phyloP scores from a whole-genome alignment of 441 rosid genomes.

The Mallotus repandus region DNA sequence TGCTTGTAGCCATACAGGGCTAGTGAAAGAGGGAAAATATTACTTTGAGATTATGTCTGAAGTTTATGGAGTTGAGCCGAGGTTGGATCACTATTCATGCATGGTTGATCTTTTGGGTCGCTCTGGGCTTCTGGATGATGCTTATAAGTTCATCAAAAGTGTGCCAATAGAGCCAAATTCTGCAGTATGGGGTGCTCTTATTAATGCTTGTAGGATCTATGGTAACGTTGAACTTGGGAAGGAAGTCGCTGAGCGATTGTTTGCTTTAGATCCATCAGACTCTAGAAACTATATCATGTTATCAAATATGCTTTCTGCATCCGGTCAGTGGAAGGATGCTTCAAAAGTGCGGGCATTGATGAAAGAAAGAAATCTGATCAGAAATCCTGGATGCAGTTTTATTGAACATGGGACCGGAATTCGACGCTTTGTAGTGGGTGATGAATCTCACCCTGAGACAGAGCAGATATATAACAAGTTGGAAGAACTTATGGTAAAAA shows the following conservation, averaged over 20 bases:
- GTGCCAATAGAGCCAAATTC: slow-evolving; percentile 67
- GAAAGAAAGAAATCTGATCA: slow-evolving; percentile 67
- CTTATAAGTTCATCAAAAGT: slow-evolving; percentile 48
- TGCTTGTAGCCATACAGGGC: slow-evolving; percentile 76
- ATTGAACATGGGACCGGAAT: slow-evolving; percentile 61
- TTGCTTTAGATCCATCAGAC: slow-evolving; percentile 63
- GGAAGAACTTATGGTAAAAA: slow-evolving; percentile 40
- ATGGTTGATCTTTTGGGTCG: slow-evolving; percentile 75
- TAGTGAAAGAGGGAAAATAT: slow-evolving; percentile 53
- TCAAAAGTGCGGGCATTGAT: slow-evolving; percentile 64
- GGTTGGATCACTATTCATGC: slow-evolving; percentile 80
- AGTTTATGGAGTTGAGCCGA: slow-evolving; percentile 50
- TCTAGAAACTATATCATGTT: slow-evolving; percentile 71
- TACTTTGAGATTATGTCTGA: slow-evolving; percentile 57
- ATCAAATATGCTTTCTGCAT: slow-evolving; percentile 72
- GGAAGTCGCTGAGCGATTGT: slow-evolving; percentile 61
- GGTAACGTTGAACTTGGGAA: slow-evolving; percentile 70
- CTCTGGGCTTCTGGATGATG: slow-evolving; percentile 69
- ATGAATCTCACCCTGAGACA: slow-evolving; percentile 59
- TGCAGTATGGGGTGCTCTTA: slow-evolving; percentile 84
- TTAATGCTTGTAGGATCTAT: slow-evolving; percentile 69
- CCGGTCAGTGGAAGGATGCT: slow-evolving; percentile 63
- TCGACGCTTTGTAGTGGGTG: slow-evolving; percentile 63
- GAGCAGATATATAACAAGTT: slow-evolving; percentile 50
- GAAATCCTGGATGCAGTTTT: slow-evolving; percentile 82